Base-by-base conservation (phyloP, 2,329 filamentous ascomycete genomes). In the Apiospora arundinis region DNA sequence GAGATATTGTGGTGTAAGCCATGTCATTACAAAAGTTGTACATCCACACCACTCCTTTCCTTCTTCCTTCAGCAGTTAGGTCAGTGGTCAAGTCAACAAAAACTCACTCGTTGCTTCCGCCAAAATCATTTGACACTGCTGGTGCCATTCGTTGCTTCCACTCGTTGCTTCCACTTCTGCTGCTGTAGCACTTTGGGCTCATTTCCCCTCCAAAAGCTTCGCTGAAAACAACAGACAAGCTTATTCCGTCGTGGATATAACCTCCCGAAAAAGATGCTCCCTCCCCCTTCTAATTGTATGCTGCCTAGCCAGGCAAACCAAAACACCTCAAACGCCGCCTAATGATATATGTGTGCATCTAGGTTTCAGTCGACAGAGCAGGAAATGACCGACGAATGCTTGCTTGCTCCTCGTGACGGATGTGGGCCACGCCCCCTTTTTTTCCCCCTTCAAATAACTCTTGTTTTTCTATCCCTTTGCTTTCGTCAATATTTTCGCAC, bases 11-110 rank as follows among this genome's bases (percentile, higher is more conserved):
- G 56, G 18, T 8, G 32, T 63, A 21, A 63, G 56, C 56, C 18
- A 40, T n/a, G 18, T 40, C 56, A 63, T 63, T 63, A 63, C 56
- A 40, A 63, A 32, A 40, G n/a, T 63, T 63, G 56, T 63, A 60
- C 56, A 48, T n/a, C 32, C 32, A 16, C 28, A 40, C 56, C 28
- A 12, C 48, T 18, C 32, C 28, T 45, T 45, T 45, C 16, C 12
- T 44, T 12, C 18, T 37, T 63, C n/a, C n/a, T 40, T 63, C 56
- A 28, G 56, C 56, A 28, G 56, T 60, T 60, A 45, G 42, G 42
- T 16, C 3, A 32, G 42, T 28, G 37, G 52, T 63, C 32, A 63
- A 63, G 56, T 63, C 32, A 40, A 63, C 56, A 63, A 63, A 63
- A 40, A n/a, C 28, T 40, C 28, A n/a, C 32, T 63, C 56, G 11